A percentile compares a stretch with the other conserved stretches of the same genome.
Evolutionary conservation across 2,329 filamentous ascomycete genomes (phyloP).

Genomic region (Arthrinium puccinioides): DNA sequence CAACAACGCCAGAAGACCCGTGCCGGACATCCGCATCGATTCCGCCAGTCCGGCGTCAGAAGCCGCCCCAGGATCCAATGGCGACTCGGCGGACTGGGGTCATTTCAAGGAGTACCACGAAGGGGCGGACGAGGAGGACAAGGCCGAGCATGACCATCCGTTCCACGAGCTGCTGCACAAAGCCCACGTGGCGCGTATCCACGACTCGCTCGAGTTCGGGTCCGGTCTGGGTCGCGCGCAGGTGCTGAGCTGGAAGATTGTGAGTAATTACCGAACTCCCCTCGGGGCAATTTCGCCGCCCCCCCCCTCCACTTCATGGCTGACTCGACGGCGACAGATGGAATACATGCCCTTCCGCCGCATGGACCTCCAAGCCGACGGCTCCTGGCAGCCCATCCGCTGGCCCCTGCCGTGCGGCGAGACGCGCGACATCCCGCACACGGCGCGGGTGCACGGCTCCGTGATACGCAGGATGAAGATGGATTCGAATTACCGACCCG

Average conservation of each 20-base stretch:
- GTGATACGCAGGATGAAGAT: slow-evolving; percentile 65
- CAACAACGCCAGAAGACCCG: slow-evolving; percentile 2
- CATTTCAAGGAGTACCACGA: slow-evolving; percentile 9
- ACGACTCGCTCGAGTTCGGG: slow-evolving; percentile 63
- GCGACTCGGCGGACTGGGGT: slow-evolving; percentile 7
- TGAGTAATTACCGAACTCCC: background rate
- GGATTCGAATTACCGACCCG: slow-evolving; percentile 61
- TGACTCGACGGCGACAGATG: slow-evolving; percentile 37
- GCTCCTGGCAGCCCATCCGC: slow-evolving; percentile 70
- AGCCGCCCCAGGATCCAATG: slow-evolving; percentile 1
- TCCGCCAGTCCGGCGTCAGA: slow-evolving; percentile 15
- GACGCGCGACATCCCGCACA: slow-evolving; percentile 65
- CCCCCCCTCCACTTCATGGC: background rate
- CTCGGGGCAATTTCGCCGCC: background rate
- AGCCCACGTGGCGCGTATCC: slow-evolving; percentile 50
- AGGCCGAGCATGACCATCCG: slow-evolving; percentile 8
- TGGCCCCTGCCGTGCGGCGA: slow-evolving; percentile 77
- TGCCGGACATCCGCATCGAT: slow-evolving; percentile 28
- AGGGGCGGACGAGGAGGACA: background rate
- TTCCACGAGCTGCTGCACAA: slow-evolving; percentile 54
- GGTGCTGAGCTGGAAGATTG: slow-evolving; percentile 61
- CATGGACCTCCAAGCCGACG: slow-evolving; percentile 69
- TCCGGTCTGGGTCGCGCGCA: slow-evolving; percentile 48
- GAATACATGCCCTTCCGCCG: slow-evolving; percentile 75
- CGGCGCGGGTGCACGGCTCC: slow-evolving; percentile 65